These are phyloP conservation scores for Clitopilus passeckerianus DNA, from an alignment of 768 basidiomycete genomes.

Conservation along the genomic window DNA sequence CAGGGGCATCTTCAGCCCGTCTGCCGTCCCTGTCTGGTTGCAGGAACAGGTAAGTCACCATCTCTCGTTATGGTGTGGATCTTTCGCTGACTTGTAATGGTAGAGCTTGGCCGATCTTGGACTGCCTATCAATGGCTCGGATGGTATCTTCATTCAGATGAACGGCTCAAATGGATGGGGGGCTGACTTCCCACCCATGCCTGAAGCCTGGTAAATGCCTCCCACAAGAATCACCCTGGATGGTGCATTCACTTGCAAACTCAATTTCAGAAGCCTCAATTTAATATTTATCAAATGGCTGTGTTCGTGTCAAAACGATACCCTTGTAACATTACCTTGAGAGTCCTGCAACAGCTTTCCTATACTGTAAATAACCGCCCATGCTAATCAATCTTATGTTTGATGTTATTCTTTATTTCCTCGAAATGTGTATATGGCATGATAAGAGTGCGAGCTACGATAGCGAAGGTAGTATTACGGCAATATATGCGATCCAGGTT, in stretches of 20 bases:
- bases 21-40: slow-evolving; percentile 85
- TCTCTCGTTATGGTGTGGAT: background rate
- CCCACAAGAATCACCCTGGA: background rate
- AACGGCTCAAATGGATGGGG: slow-evolving; percentile 70
- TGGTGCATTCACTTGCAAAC: too few relatives aligned
- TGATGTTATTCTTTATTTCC: too few relatives aligned
- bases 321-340: background rate
- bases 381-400: too few relatives aligned
- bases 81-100: slow-evolving; percentile 2
- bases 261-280: too few relatives aligned
- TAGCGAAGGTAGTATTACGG: too few relatives aligned
- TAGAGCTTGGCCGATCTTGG: slow-evolving; percentile 88
- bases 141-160: slow-evolving; percentile 84
- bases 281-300: too few relatives aligned
- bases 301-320: background rate
- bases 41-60: slow-evolving; percentile 74
- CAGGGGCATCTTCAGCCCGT: slow-evolving; percentile 66
- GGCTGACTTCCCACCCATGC: slow-evolving; percentile 69
- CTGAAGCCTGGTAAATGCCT: slow-evolving; percentile 67
- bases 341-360: background rate
- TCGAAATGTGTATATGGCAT: too few relatives aligned
- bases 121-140: slow-evolving; percentile 86
- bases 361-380: too few relatives aligned
- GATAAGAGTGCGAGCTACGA: too few relatives aligned
- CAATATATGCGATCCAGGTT: background rate